A percentile compares a stretch with the other conserved stretches of the same genome.
Conservation (phyloP, 352 stramenopile species). For the Globisporangium camurandrum region DNA sequence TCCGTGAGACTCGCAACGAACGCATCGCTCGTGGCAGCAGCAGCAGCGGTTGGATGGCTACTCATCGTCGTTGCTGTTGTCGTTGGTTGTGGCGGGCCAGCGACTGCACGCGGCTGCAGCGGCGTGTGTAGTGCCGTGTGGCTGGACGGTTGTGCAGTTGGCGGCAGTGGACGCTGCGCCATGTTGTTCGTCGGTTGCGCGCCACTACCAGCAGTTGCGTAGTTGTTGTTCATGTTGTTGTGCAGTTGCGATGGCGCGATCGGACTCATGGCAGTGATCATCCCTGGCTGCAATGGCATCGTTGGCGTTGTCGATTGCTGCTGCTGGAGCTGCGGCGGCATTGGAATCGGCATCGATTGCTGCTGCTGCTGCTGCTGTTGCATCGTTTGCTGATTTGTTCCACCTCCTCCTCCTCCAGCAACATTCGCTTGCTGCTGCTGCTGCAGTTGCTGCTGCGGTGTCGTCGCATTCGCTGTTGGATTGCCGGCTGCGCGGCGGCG, state of each 20-base stretch:
- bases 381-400: constrained; percentile 9
- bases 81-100: too few relatives aligned
- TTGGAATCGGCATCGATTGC: constrained; percentile 16
- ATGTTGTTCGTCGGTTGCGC: too few relatives aligned
- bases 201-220: too few relatives aligned
- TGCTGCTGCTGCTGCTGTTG: constrained; percentile 19
- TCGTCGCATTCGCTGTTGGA: background rate
- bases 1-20: constrained; percentile 40
- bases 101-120: background rate
- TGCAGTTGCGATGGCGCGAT: background rate
- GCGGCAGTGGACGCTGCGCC: too few relatives aligned
- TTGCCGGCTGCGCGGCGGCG: constrained; percentile 25
- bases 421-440: background rate
- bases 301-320: background rate
- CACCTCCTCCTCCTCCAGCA: too few relatives aligned
- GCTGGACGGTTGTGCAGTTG: too few relatives aligned
- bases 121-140: too few relatives aligned
- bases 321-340: constrained; percentile 17
- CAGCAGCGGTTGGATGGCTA: background rate
- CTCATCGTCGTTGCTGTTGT: too few relatives aligned
- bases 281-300: background rate
- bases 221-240: background rate
- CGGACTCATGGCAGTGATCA: background rate
- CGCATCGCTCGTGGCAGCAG: constrained; percentile 11
- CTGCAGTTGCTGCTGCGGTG: background rate